These are phyloP conservation scores for Gentiana macrophylla DNA, from an alignment of 257 asterid genomes.

Conservation along the genomic window DNA sequence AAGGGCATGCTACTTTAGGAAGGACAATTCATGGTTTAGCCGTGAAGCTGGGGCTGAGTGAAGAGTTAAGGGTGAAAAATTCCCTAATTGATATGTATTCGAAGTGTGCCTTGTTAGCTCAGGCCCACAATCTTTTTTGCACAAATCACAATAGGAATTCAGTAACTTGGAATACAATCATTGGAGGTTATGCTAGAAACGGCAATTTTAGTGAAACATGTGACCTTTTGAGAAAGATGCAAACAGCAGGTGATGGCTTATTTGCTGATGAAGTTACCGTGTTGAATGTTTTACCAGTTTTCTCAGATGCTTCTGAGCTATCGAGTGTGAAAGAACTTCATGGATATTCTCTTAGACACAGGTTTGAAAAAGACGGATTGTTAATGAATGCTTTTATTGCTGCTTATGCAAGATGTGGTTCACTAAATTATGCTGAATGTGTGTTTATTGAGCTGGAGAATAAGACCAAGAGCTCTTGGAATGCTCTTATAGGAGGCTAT, in stretches of 20 bases:
- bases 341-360: constrained; percentile 18
- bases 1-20: constrained; percentile 15
- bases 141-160: constrained; percentile 13
- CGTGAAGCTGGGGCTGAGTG: constrained; percentile 17
- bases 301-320: constrained; percentile 15
- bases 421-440: constrained; percentile 11
- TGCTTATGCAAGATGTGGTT: constrained; percentile 24
- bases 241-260: neutral
- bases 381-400: constrained; percentile 21
- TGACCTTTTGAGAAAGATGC: constrained; percentile 20
- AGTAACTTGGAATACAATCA: constrained; percentile 30
- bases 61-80: constrained; percentile 19
- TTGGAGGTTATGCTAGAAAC: constrained; percentile 21
- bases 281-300: constrained; percentile 18
- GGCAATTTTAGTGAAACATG: constrained; percentile 17
- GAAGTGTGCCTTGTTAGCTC: constrained; percentile 18
- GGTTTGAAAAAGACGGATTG: constrained; percentile 9
- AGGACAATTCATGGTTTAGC: constrained; percentile 19
- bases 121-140: constrained; percentile 17
- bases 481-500: constrained; percentile 19
- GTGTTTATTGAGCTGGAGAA: constrained; percentile 11
- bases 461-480: constrained; percentile 25
- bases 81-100: constrained; percentile 27
- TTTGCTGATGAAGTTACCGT: constrained; percentile 22
- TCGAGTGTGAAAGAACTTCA: constrained; percentile 24